Base-by-base conservation (phyloP, 805 yeast genomes). In the Lachancea quebecensis region DNA sequence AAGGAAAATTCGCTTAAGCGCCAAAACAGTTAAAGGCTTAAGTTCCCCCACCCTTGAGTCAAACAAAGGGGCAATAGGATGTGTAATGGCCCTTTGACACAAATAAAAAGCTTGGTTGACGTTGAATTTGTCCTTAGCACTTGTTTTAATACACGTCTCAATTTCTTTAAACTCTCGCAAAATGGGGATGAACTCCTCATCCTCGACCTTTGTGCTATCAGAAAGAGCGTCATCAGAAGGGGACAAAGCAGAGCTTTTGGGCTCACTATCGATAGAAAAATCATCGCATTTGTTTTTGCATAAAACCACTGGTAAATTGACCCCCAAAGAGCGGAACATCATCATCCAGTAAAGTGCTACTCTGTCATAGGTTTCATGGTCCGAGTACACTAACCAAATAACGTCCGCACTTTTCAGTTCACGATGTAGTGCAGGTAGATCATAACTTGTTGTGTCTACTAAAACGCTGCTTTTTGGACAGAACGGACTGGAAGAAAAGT, bases 261-360 rank as follows among this genome's bases (percentile, higher is more conserved):
- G 17, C 2, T 39, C 37, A 10, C 52, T 48, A 33, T 56, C 33
- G 9, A 27, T 41, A 5, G 45, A 45, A 38, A 51, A 49, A 28
- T 61, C 51, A 46, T 85, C 95, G 15, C 81, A 73, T 56, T 87
- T 89, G 64, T 89, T 93, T 44, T 90, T 89, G 64, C 95, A 84
- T 2, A 93, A 68, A 1, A 93, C 87, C n/a, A 93, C 82, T 0
- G 99, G 99, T 11, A 91, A 64, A 58, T 93, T 93, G 46, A 91
- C 88, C 2, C 99, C 99, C 75, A 88, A 72, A 0, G 95, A 86
- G 50, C 99, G 73, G 56, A 93, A 83, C 71, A 83, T 77, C 42
- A 95, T 93, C 76, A 93, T 82, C 99, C 99, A 93, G 62, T 89
- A 89, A 18, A 91, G 69, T 2, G 96, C 81, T 4, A 93, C 79